These are phyloP conservation scores for Boeremia exigua DNA, from an alignment of 2,329 filamentous ascomycete genomes.

Conservation along the genomic window DNA sequence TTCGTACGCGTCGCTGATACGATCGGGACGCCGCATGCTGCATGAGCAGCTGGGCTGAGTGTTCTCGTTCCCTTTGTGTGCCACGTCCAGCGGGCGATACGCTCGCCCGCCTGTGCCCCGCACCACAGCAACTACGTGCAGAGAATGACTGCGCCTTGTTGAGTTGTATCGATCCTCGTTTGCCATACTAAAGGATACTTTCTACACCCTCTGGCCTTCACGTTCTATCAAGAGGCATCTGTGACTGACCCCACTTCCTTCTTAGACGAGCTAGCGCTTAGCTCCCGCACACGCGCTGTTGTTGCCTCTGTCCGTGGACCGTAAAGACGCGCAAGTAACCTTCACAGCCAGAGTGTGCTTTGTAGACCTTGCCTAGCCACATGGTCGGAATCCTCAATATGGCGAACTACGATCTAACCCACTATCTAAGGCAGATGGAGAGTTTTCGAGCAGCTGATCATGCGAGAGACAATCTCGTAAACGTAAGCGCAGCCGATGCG, in stretches of 20 bases:
- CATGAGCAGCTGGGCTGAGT: conserved; percentile 12
- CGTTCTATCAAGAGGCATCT: background rate
- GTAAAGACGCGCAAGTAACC: background rate
- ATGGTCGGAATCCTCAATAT: conserved; percentile 18
- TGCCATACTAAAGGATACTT: background rate
- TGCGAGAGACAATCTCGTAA: conserved; percentile 45
- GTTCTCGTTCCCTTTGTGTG: conserved; percentile 8
- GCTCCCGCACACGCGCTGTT: background rate
- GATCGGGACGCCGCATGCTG: conserved; percentile 4
- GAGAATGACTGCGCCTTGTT: conserved; percentile 11
- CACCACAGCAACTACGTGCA: conserved; percentile 4
- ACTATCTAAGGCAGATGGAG: conserved; percentile 38
- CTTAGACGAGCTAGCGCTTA: conserved; percentile 1
- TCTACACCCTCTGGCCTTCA: background rate
- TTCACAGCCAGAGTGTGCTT: background rate
- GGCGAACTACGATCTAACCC: conserved; percentile 28
- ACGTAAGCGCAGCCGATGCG: conserved; percentile 19
- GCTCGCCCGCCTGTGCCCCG: conserved; percentile 15
- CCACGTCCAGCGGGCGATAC: conserved; percentile 10
- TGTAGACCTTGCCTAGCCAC: background rate
- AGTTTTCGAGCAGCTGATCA: conserved; percentile 45
- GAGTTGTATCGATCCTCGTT: background rate
- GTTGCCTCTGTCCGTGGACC: background rate
- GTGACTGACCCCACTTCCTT: conserved; percentile 4
- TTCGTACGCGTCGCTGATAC: conserved; percentile 16